A percentile compares a stretch with the other conserved stretches of the same genome.
Evolutionary conservation across 78 protist genomes (phyloP).

Genomic region (Carpediemonas membranifera): DNA sequence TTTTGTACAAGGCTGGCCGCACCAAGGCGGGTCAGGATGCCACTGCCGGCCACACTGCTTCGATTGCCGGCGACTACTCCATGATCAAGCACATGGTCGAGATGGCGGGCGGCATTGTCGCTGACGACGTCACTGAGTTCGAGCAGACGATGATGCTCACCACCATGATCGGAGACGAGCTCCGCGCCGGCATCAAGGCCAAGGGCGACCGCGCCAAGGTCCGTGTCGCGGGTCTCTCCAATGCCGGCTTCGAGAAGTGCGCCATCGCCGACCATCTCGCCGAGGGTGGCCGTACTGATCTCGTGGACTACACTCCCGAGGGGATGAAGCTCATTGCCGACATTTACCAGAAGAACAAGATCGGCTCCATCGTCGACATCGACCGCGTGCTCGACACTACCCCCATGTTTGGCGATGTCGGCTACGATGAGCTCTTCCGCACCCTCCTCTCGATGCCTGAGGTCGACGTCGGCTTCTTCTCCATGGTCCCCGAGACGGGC

Average conservation of each 20-base stretch:
- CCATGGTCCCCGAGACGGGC: constrained; percentile 26
- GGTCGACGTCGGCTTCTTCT: background rate
- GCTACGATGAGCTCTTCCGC: background rate
- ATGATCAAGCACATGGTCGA: constrained; percentile 14
- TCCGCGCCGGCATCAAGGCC: background rate
- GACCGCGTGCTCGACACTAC: constrained; percentile 12
- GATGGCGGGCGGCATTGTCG: constrained; percentile 15
- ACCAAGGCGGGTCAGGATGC: constrained; percentile 25
- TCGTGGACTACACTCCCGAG: background rate
- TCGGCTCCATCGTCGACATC: background rate
- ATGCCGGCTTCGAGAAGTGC: constrained; percentile 41
- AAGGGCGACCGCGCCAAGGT: background rate
- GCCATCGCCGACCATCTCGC: constrained; percentile 33
- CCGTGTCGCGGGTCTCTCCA: constrained; percentile 15
- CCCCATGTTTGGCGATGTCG: constrained; percentile 10
- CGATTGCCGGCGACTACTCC: constrained; percentile 39
- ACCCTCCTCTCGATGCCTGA: constrained; percentile 1
- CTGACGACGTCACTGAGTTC: background rate
- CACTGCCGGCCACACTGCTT: constrained; percentile 33
- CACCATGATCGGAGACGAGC: background rate
- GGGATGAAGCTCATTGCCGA: background rate
- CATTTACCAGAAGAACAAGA: background rate
- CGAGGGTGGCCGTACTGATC: background rate
- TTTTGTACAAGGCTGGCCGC: background rate
- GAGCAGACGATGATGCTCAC: constrained; percentile 7